Base-by-base conservation (phyloP, 176 grass and related monocot genomes). In the Coix lacrymajobi region DNA sequence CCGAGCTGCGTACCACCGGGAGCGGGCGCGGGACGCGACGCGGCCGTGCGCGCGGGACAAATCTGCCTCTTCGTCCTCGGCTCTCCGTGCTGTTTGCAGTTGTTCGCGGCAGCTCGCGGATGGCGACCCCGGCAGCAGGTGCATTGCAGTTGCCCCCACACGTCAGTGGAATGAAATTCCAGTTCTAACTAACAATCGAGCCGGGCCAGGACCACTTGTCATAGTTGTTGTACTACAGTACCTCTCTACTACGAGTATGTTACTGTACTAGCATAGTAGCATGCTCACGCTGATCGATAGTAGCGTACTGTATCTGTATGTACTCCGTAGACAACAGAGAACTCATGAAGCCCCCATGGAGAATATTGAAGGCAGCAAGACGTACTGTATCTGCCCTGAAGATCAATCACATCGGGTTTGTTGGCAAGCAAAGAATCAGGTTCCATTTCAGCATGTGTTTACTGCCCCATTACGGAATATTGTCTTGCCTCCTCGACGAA, bases 401-500 rank as follows among this genome's bases (percentile, higher is more conserved):
- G 40, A 66, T 24, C 22, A 12, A 17, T 8, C 39, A 9, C 43
- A 14, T 44, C 16, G 40, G 71, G 77, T 22, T 41, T 20, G 52
- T 70, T 46, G 57, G 54, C 75, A 86, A 79, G 88, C 83, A 78
- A 90, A 73, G 88, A 77, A 86, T 90, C 66, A 39, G 79, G 73
- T 85, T 80, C 81, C 48, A 75, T 31, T 75, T 32, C 61, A 24
- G 12, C 43, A 46, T 77, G 71, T 77, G 49, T 60, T 67, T 69
- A 54, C 63, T 6, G 1, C 40, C 24, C 40, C 40, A 30, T 30
- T 28, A 19, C 26, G 76, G 44, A 86, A 86, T 89, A 85, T 78
- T 81, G 77, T 8, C 44, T 82, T 82, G 62, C 60, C 66, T 86
- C 40, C 4, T 7, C 39, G 64, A 76, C 41, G 29, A 66, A 66